phyloP scores from a whole-genome alignment of 345 rosid genomes.

The Brassica rapa region DNA sequence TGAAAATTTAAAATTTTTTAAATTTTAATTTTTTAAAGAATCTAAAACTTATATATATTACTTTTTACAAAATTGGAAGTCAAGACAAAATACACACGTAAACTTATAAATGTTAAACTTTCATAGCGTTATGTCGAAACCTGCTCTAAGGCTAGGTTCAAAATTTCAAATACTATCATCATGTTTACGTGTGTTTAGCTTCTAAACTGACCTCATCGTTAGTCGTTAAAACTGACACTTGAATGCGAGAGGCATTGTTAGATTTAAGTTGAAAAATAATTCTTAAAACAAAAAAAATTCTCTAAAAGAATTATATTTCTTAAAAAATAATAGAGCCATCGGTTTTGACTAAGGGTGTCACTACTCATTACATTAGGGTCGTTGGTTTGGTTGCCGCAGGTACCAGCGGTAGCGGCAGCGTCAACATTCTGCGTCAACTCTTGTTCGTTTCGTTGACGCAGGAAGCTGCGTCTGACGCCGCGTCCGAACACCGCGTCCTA shows the following conservation, averaged over 20 bases:
- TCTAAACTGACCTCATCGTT: neutral
- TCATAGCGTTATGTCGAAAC: too few species aligned
- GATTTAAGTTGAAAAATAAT: neutral
- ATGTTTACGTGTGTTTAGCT: conserved; percentile 1
- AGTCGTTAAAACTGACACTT: neutral
- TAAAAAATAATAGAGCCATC: neutral
- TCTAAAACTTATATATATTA: neutral
- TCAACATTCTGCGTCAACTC: too few species aligned
- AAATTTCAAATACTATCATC: neutral
- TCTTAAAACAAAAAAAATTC: too few species aligned
- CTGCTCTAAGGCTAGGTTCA: neutral
- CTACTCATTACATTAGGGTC: conserved; percentile 2
- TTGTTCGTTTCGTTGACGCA: too few species aligned
- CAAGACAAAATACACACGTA: too few species aligned
- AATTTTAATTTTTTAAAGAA: neutral
- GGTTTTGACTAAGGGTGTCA: conserved; percentile 18
- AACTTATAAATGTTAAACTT: too few species aligned
- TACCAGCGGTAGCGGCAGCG: too few species aligned
- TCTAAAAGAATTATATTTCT: neutral
- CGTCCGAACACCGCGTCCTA: too few species aligned
- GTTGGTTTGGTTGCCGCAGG: too few species aligned
- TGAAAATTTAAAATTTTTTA: too few species aligned
- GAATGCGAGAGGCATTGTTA: neutral
- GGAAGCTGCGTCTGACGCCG: too few species aligned
- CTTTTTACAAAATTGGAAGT: neutral